A percentile compares a stretch with the other conserved stretches of the same genome.
Evolutionary conservation across 148 eudicot genomes (phyloP).

Genomic region (Diospyros lotus): DNA sequence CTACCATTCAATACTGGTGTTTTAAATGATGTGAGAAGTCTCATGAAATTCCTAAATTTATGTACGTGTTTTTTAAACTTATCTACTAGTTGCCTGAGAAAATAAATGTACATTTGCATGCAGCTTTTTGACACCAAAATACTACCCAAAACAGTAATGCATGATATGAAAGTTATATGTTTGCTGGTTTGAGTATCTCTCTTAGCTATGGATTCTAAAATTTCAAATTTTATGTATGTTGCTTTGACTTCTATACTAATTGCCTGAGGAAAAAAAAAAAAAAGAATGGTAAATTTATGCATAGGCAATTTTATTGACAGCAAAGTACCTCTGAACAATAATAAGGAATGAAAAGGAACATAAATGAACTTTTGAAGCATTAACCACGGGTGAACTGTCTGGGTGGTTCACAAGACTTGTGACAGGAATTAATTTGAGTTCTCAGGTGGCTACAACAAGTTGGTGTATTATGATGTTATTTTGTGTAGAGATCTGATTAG

Average conservation of each 20-base stretch:
- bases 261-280: not conserved
- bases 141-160: no score
- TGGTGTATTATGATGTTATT: no score
- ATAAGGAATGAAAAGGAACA: not conserved
- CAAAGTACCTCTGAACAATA: not conserved
- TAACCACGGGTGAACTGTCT: not conserved
- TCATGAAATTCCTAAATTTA: no score
- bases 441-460: not conserved
- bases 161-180: no score
- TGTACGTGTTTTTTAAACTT: no score
- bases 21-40: no score
- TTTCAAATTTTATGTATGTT: not conserved
- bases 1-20: no score
- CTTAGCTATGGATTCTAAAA: not conserved
- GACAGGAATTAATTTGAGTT: not conserved
- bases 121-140: no score
- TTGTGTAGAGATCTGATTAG: no score
- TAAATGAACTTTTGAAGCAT: no score
- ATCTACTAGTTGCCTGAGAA: no score
- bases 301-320: not conserved
- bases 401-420: not conserved
- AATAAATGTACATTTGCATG: no score
- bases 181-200: not conserved
- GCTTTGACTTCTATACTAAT: not conserved
- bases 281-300: not conserved